Percentiles rank a stretch among this genome's conserved stretches.
Conservation (phyloP, 495 filamentous ascomycete species). For the Xylaria bambusicola region DNA sequence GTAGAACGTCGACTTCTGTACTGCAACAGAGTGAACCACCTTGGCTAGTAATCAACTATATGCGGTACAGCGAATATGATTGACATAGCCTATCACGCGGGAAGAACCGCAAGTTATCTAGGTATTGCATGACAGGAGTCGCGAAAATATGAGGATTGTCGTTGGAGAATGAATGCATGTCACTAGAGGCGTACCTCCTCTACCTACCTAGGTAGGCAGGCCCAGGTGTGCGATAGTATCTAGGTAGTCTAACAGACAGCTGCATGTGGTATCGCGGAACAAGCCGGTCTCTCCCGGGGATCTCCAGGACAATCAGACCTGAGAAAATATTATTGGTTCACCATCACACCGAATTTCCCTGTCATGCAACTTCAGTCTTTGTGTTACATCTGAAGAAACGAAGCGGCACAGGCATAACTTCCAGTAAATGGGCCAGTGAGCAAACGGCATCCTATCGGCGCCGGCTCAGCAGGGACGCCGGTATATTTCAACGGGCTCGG, state of each 20-base stretch:
- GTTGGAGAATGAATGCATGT: background rate
- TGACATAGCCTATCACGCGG: slow-evolving; percentile 5
- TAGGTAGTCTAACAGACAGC: background rate
- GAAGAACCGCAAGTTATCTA: slow-evolving; percentile 6
- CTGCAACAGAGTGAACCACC: too few relatives aligned
- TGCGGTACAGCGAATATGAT: too few relatives aligned
- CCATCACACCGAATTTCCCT: too few relatives aligned
- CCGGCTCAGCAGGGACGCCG: background rate
- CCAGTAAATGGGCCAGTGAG: background rate
- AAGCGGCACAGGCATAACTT: background rate
- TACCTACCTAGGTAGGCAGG: background rate
- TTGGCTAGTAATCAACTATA: slow-evolving; percentile 11
- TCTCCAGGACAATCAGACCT: too few relatives aligned
- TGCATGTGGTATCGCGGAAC: background rate
- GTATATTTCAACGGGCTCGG: background rate
- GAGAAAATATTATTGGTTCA: too few relatives aligned
- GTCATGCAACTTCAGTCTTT: too few relatives aligned
- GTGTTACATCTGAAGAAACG: background rate
- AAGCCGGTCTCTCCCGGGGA: background rate
- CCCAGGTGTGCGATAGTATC: too few relatives aligned
- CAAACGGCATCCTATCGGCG: background rate
- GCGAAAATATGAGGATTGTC: background rate
- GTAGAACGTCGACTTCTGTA: too few relatives aligned
- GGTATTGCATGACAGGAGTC: background rate
- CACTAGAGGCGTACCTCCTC: background rate